These are phyloP conservation scores for Oxyria digyna DNA, from an alignment of 148 eudicot genomes.

Conservation along the genomic window DNA sequence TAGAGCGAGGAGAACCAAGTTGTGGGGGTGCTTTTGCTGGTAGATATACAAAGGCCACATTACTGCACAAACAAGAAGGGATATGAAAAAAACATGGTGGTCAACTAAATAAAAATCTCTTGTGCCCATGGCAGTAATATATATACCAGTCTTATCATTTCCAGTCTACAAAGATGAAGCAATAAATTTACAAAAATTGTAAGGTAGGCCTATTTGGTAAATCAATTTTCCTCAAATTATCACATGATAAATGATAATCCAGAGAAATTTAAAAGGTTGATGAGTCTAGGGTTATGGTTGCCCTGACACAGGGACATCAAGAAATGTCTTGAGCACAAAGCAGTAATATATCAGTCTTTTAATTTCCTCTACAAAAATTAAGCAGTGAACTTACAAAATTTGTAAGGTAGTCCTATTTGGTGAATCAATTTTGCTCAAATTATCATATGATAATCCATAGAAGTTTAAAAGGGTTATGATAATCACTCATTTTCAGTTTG, in stretches of 20 bases:
- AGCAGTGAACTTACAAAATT: too few relatives aligned
- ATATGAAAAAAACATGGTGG: not conserved
- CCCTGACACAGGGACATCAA: not conserved
- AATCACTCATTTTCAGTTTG: not conserved
- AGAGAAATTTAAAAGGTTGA: not conserved
- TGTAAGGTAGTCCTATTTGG: too few relatives aligned
- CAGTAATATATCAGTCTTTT: too few relatives aligned
- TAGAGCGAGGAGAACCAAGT: slow-evolving; percentile 74
- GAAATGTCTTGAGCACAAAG: too few relatives aligned
- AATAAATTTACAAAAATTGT: not conserved
- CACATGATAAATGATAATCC: too few relatives aligned
- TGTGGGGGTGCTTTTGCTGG: slow-evolving; percentile 89
- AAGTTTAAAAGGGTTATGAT: not conserved
- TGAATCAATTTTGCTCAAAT: too few relatives aligned
- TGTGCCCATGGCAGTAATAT: not conserved
- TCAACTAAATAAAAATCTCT: not conserved
- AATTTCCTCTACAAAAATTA: too few relatives aligned
- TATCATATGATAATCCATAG: too few relatives aligned
- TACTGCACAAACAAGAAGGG: slow-evolving; percentile 36
- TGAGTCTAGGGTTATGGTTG: not conserved
- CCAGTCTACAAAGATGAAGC: not conserved
- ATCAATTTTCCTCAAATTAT: not conserved
- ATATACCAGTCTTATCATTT: not conserved
- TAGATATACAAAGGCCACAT: slow-evolving; percentile 82
- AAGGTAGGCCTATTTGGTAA: not conserved